A percentile compares a stretch with the other conserved stretches of the same genome.
Conservation (phyloP, 192 early-diverging fungal genomes). For the Coemansia sp. region DNA sequence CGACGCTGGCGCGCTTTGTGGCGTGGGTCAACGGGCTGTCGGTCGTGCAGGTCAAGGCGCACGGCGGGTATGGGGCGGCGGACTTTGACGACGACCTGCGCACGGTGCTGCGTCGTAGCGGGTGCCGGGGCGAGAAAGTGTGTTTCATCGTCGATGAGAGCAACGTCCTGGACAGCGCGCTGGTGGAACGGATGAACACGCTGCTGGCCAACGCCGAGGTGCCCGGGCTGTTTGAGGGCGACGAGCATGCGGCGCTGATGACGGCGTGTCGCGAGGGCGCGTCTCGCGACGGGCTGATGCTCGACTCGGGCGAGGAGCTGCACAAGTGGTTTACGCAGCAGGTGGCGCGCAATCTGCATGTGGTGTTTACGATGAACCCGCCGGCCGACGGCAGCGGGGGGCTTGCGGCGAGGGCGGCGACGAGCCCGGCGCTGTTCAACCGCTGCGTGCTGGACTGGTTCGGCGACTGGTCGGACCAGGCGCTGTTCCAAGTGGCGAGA, state of each 20-base stretch:
- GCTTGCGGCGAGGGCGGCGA: slow-evolving; percentile 89
- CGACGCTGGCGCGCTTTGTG: slow-evolving; percentile 97
- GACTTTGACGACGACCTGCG: slow-evolving; percentile 99
- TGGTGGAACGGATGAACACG: slow-evolving; percentile 99
- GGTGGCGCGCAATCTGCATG: slow-evolving; percentile 95
- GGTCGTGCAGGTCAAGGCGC: slow-evolving; percentile 97
- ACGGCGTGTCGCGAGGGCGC: slow-evolving; percentile 94
- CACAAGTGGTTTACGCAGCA: slow-evolving; percentile 98
- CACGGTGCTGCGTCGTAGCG: slow-evolving; percentile 82
- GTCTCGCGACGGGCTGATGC: slow-evolving; percentile 87
- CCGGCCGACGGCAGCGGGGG: slow-evolving; percentile 73
- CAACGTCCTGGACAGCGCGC: slow-evolving; percentile 94
- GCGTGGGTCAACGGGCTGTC: slow-evolving; percentile 99
- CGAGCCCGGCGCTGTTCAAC: slow-evolving; percentile 99
- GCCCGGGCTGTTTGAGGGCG: slow-evolving; percentile 98
- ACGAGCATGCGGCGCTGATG: slow-evolving; percentile 94
- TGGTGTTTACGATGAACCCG: slow-evolving; percentile 99
- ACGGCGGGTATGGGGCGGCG: slow-evolving; percentile 91
- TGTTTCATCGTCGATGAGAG: slow-evolving; percentile 99
- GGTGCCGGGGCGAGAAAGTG: slow-evolving; percentile 98
- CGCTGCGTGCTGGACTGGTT: slow-evolving; percentile 99
- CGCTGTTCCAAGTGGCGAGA: slow-evolving; percentile 96
- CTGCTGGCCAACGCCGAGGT: slow-evolving; percentile 98
- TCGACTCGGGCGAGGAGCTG: slow-evolving; percentile 93
- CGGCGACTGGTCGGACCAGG: slow-evolving; percentile 98